A percentile compares a stretch with the other conserved stretches of the same genome.
These are phyloP conservation scores for Aspergillus clavatus DNA, from an alignment of 2,329 filamentous ascomycete genomes.

Conservation along the genomic window DNA sequence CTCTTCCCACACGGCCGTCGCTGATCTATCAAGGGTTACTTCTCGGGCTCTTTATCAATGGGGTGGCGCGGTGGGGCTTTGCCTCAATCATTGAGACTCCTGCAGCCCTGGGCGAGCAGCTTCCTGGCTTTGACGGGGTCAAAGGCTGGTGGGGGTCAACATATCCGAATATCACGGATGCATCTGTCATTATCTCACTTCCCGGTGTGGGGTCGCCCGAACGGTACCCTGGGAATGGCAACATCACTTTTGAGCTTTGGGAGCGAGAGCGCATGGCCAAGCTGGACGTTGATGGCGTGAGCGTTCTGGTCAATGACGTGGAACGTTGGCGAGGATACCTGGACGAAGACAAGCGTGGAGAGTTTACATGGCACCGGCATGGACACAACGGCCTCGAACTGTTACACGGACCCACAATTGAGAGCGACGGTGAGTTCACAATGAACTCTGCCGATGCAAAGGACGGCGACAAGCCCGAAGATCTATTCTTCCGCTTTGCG, in stretches of 20 bases:
- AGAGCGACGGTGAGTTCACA: conserved; percentile 19
- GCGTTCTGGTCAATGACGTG: conserved; percentile 59
- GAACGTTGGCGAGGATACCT: conserved; percentile 56
- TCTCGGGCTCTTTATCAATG: conserved; percentile 88
- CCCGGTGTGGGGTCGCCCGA: conserved; percentile 23
- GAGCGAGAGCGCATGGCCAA: conserved; percentile 36
- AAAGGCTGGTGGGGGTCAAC: conserved; percentile 43
- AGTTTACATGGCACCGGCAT: conserved; percentile 49
- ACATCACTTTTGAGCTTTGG: conserved; percentile 45
- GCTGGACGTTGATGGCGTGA: conserved; percentile 51
- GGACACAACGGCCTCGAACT: conserved; percentile 39
- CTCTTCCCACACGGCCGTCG: conserved; percentile 77
- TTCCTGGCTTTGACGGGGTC: conserved; percentile 39
- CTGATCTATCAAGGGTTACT: conserved; percentile 86
- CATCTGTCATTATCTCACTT: conserved; percentile 43
- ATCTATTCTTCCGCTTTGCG: conserved; percentile 46
- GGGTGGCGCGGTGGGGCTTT: conserved; percentile 90
- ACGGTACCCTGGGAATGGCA: conserved; percentile 39
- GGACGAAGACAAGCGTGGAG: conserved; percentile 44
- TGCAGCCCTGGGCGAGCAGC: conserved; percentile 55
- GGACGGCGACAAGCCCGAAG: conserved; percentile 32
- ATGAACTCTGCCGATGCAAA: conserved; percentile 16
- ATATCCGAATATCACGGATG: conserved; percentile 51
- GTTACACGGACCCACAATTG: conserved; percentile 19
- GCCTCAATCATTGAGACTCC: conserved; percentile 82